Conservation (phyloP, 176 grass and related monocot genomes). For the Guadua angustifolia region DNA sequence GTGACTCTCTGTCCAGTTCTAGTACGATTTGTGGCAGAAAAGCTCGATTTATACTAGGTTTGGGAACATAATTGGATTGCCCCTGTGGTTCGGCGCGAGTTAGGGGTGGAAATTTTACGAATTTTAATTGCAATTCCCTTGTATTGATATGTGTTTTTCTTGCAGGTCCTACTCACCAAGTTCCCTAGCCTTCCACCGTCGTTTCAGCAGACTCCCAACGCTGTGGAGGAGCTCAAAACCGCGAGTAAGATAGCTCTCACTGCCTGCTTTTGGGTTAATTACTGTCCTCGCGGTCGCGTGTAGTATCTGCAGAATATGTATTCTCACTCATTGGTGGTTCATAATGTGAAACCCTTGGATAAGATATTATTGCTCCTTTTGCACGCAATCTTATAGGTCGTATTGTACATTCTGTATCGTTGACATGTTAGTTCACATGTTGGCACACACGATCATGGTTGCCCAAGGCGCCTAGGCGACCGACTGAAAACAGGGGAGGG, state of each 20-base stretch:
- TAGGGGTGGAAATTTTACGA: neutral
- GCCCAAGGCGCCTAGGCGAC: no score
- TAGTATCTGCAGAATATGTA: neutral
- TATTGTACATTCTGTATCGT: neutral
- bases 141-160: slow-evolving; percentile 7
- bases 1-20: neutral
- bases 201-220: slow-evolving; percentile 78
- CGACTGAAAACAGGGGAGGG: no score
- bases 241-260: slow-evolving; percentile 59
- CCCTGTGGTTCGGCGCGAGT: neutral
- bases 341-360: neutral
- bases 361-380: neutral
- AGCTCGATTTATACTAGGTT: neutral
- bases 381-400: neutral
- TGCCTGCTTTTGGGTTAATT: neutral
- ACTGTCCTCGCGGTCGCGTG: neutral
- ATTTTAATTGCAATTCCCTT: neutral
- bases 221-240: slow-evolving; percentile 75
- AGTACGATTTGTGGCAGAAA: neutral
- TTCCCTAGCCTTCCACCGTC: slow-evolving; percentile 81
- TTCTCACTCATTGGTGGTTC: neutral
- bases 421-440: neutral
- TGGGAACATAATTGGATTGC: neutral
- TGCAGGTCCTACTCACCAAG: slow-evolving; percentile 87
- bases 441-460: neutral